Evolutionary conservation across 2,329 filamentous ascomycete species (phyloP).

Genomic region (Beauveria medogensis): DNA sequence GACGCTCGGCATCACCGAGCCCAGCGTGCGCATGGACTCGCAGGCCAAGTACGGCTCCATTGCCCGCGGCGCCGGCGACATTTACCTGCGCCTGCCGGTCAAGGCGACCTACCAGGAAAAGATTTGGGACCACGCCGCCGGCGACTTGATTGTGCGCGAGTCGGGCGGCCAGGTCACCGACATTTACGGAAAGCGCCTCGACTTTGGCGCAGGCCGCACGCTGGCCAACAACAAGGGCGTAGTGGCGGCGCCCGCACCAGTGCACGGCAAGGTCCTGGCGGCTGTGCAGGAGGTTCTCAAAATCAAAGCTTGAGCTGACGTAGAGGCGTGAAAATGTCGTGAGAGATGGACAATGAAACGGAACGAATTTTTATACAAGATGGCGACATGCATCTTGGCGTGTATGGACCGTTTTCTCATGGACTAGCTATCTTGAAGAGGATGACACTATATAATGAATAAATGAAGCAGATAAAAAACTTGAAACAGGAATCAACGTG

Average conservation of each 20-base stretch:
- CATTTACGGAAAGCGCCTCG: conserved; percentile 71
- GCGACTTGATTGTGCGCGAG: conserved; percentile 88
- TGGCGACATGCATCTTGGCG: background rate
- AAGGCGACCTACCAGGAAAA: conserved; percentile 91
- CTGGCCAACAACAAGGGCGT: conserved; percentile 88
- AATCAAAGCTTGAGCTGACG: conserved; percentile 16
- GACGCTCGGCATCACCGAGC: conserved; percentile 76
- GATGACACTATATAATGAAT: background rate
- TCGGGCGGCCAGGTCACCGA: conserved; percentile 90
- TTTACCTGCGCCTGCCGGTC: conserved; percentile 85
- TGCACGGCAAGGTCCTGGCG: conserved; percentile 69
- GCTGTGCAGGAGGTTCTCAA: conserved; percentile 74
- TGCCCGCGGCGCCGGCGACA: conserved; percentile 84
- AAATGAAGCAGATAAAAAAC: background rate
- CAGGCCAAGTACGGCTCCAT: conserved; percentile 98
- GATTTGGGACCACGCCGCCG: conserved; percentile 98
- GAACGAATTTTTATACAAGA: background rate
- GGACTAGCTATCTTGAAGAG: too few relatives aligned
- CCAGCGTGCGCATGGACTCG: conserved; percentile 93
- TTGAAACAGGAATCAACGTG: background rate
- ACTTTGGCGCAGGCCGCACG: conserved; percentile 82
- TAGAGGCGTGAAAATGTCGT: background rate
- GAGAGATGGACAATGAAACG: background rate
- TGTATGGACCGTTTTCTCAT: background rate
- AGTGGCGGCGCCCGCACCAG: conserved; percentile 70